Conservation (phyloP, 2,329 filamentous ascomycete species). For the Bipolaris cookei region DNA sequence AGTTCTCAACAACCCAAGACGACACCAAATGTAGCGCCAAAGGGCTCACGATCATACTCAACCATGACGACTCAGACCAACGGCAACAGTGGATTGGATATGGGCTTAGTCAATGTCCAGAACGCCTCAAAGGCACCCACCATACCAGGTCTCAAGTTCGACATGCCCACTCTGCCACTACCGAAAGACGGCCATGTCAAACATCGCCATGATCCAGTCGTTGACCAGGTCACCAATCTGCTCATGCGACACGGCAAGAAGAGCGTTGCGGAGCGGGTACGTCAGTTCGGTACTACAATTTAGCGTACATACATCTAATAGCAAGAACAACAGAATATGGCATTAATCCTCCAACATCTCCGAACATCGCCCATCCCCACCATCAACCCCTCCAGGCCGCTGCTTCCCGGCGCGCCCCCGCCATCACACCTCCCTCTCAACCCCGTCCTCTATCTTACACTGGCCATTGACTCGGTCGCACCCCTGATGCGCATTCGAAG, state of each 20-base stretch:
- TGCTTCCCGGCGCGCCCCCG: conserved; percentile 78
- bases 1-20: conserved; percentile 54
- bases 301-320: conserved; percentile 3
- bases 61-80: conserved; percentile 50
- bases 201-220: conserved; percentile 82
- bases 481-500: conserved; percentile 82
- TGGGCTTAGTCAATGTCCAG: conserved; percentile 42
- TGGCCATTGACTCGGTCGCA: conserved; percentile 90
- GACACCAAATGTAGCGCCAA: conserved; percentile 46
- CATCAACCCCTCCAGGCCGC: conserved; percentile 71
- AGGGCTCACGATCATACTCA: conserved; percentile 63
- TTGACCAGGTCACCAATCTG: conserved; percentile 86
- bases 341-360: conserved; percentile 78
- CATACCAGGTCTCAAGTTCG: conserved; percentile 74
- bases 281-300: conserved; percentile 29
- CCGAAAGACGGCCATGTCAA: conserved; percentile 70
- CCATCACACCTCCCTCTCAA: conserved; percentile 82
- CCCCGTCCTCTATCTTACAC: conserved; percentile 84
- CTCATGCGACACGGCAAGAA: conserved; percentile 93
- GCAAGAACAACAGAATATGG: conserved; percentile 71
- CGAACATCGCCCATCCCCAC: conserved; percentile 83
- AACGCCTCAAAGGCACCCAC: conserved; percentile 25
- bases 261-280: conserved; percentile 84
- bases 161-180: conserved; percentile 70
- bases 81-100: conserved; percentile 26